Base-by-base conservation (phyloP, 2,329 filamentous ascomycete species). In the Microdochium bolleyi region DNA sequence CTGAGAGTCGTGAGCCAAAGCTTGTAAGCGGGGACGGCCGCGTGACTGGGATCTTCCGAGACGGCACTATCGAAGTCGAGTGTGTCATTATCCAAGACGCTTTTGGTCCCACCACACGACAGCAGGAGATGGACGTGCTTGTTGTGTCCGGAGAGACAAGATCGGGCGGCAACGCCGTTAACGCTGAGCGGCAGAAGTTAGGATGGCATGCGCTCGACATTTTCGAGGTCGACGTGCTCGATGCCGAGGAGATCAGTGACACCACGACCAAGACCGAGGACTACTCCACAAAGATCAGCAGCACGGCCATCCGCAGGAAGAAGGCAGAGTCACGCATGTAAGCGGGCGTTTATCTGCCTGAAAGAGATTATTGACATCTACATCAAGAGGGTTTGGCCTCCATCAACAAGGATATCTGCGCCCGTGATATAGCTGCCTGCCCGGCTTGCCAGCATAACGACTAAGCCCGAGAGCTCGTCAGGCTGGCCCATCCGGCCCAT, bases 81-180 rank as follows among this genome's bases (percentile, higher is more conserved):
- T 91, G 89, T 64, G 88, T 92, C 48, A 82, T 91, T 64, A 91
- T 99, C 52, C 85, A 87, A 61, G 92, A 99, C 66, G 80, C 88
- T 0, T 97, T 87, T 68, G 94, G 94, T 0, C 94, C 94, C 3
- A 96, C 94, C 0, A 88, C 95, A 56, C 89, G 89, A 0, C 85
- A 92, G 53, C 80, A 89, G 66, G 74, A 78, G 27, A 87, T 97
- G 56, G 84, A 87, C 48, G 89, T 86, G 1, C 76, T 99, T 52
- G 86, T 96, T 2, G 84, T 97, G 5, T 96, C 92, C 5, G 85
- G 82, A 13, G 94, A 99, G 73, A 97, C 94, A 16, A 80, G 89
- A 51, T 78, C 84, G 1, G 94, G 94, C 32, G 94, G 92, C 4
- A 75, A 82, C 54, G 88, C 88, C 0, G 89, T 99, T 59, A 99